phyloP scores from a whole-genome alignment of 768 basidiomycete species.

The Mycena sanguinolenta region DNA sequence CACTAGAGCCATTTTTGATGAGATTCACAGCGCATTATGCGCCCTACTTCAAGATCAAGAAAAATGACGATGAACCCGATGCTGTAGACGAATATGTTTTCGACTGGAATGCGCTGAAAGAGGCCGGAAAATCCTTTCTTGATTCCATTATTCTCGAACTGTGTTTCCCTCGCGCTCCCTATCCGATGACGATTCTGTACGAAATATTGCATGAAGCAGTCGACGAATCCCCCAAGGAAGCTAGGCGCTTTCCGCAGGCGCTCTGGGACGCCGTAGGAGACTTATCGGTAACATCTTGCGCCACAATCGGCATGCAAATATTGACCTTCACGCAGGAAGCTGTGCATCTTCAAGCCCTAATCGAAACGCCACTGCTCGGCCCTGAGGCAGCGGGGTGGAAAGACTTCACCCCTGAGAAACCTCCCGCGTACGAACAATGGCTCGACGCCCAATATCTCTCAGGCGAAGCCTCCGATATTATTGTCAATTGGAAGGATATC shows the following conservation, averaged over 20 bases:
- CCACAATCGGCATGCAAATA: background rate
- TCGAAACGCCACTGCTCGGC: slow-evolving; percentile 73
- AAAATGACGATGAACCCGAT: slow-evolving; percentile 49
- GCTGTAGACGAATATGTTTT: slow-evolving; percentile 67
- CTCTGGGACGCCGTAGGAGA: slow-evolving; percentile 89
- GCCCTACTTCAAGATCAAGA: slow-evolving; percentile 73
- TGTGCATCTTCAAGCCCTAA: slow-evolving; percentile 73
- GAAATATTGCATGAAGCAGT: slow-evolving; percentile 78
- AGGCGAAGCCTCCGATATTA: slow-evolving; percentile 64
- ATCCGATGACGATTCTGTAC: slow-evolving; percentile 76
- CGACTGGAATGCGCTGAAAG: slow-evolving; percentile 72
- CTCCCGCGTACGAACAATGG: slow-evolving; percentile 76
- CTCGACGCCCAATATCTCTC: slow-evolving; percentile 77
- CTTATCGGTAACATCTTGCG: slow-evolving; percentile 67
- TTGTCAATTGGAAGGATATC: slow-evolving; percentile 65
- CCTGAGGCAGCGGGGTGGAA: slow-evolving; percentile 69
- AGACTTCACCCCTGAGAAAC: slow-evolving; percentile 62
- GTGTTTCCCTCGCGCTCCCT: slow-evolving; percentile 78
- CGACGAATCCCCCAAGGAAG: slow-evolving; percentile 79
- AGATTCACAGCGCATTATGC: slow-evolving; percentile 71
- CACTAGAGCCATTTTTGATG: slow-evolving; percentile 6
- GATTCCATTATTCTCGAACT: slow-evolving; percentile 89
- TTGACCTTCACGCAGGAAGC: slow-evolving; percentile 58
- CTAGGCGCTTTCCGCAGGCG: slow-evolving; percentile 81
- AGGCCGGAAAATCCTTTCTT: slow-evolving; percentile 80